phyloP scores from a whole-genome alignment of 2,329 filamentous ascomycete species.

The Alternaria longipes region DNA sequence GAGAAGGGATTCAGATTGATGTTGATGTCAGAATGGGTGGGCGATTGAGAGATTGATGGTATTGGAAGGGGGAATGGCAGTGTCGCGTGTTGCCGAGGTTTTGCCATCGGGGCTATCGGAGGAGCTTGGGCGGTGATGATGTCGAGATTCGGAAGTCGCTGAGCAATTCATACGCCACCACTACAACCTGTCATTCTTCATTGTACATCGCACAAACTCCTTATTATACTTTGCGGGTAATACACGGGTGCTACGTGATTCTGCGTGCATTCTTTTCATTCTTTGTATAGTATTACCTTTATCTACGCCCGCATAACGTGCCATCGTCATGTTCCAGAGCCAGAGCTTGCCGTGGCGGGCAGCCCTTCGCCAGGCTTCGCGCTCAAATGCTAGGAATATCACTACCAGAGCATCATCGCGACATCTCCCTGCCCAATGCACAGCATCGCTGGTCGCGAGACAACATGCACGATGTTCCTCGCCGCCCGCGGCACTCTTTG shows the following conservation, averaged over 20 bases:
- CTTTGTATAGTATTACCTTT: conserved; percentile 16
- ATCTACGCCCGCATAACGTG: conserved; percentile 12
- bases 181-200: conserved; percentile 14
- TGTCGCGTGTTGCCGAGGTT: conserved; percentile 24
- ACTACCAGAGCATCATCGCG: conserved; percentile 36
- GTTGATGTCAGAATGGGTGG: background rate
- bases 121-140: conserved; percentile 39
- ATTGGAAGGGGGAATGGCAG: background rate
- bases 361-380: conserved; percentile 63
- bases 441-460: conserved; percentile 38
- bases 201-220: conserved; percentile 22
- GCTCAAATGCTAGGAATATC: conserved; percentile 49
- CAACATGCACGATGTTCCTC: conserved; percentile 34
- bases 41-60: background rate
- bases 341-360: conserved; percentile 72
- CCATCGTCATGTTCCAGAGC: conserved; percentile 67
- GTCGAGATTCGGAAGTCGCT: conserved; percentile 35
- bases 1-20: background rate
- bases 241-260: conserved; percentile 14
- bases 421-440: conserved; percentile 43
- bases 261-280: conserved; percentile 5
- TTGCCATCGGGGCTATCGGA: conserved; percentile 25
- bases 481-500: conserved; percentile 44
- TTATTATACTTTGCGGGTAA: conserved; percentile 8
- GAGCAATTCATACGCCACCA: conserved; percentile 32